Conservation (phyloP, 2,329 filamentous ascomycete genomes). For the Hymenoscyphus salicellus region DNA sequence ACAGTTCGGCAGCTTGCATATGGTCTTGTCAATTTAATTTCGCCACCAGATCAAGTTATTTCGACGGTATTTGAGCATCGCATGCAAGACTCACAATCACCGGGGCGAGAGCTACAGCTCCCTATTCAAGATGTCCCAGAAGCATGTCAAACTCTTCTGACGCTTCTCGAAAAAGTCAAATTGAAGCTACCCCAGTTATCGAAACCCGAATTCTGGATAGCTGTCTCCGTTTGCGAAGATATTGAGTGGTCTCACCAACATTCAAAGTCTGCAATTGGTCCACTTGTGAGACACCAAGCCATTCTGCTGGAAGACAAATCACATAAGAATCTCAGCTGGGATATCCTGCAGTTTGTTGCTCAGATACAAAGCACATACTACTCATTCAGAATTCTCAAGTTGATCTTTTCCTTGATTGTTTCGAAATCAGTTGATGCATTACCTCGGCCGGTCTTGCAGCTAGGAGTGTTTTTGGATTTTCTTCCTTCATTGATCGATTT, state of each 20-base stretch:
- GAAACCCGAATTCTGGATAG: constrained; percentile 27
- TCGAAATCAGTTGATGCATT: neutral
- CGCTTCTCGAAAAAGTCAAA: constrained; percentile 18
- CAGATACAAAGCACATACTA: constrained; percentile 32
- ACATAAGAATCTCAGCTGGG: constrained; percentile 29
- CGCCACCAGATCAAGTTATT: constrained; percentile 25
- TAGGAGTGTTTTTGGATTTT: constrained; percentile 22
- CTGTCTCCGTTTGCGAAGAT: constrained; percentile 32
- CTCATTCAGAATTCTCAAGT: too few relatives aligned
- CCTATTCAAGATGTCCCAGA: constrained; percentile 24
- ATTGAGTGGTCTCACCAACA: constrained; percentile 29
- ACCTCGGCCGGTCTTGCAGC: constrained; percentile 11
- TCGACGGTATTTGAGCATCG: constrained; percentile 32
- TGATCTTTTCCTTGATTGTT: constrained; percentile 7
- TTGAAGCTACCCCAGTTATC: constrained; percentile 18
- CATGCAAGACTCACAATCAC: constrained; percentile 28
- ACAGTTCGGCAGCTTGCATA: constrained; percentile 53
- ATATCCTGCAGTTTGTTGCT: constrained; percentile 33
- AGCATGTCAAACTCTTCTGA: constrained; percentile 24
- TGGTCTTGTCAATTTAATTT: constrained; percentile 45
- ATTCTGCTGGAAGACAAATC: constrained; percentile 2
- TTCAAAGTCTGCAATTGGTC: constrained; percentile 23
- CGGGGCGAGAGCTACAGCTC: constrained; percentile 30
- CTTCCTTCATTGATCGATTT: constrained; percentile 27
- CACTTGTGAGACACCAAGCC: constrained; percentile 18